Base-by-base conservation (phyloP, 495 filamentous ascomycete species). In the Aspergillus biplanus region DNA sequence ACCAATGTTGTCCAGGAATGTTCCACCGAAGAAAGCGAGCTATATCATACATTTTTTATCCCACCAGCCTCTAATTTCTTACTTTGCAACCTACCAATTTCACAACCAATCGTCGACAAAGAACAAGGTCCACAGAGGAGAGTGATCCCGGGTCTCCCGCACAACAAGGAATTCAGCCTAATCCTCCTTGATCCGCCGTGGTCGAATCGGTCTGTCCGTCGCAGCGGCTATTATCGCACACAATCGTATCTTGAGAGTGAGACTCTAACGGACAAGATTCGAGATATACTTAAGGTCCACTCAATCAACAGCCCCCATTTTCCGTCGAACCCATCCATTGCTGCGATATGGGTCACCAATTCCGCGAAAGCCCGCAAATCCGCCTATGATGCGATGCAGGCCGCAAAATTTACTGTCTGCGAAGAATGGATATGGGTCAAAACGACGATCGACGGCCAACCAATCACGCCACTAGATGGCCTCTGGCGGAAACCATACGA, bases 401-500 rank as follows among this genome's bases (percentile, higher is more conserved):
- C 76, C 46, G 90, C 90, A 80, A 88, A 84, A 3, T 79, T 97
- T 1, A 72, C 82, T 48, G 67, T 88, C 21, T 73, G 82, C 15
- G 93, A 93, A 53, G 92, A 97, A 79, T 98, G 94, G 94, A 76
- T 89, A 0, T 99, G 95, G 95, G 66, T 97, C 39, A 99, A 99
- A 73, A 84, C 86, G 9, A 97, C 95, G 0, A 70, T 68, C 0
- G 53, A 74, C 0, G 95, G 95, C 0, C 83, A 91, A 64, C 88
- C 92, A 0, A 79, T 97, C 15, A 83, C 83, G 31, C 72, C 78
- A n/a, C n/a, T 96, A 5, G 84, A 90, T 53, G 84, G 87, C 4
- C 65, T 83, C 5, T 93, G 88, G 90, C 78, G 91, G 68, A 93
- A 90, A 71, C 93, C 94, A 6, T 98, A 93, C 74, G 94, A 98